A percentile compares a stretch with the other conserved stretches of the same genome.
Evolutionary conservation across 345 rosid species (phyloP).

Genomic region (Lumnitzera littorea): DNA sequence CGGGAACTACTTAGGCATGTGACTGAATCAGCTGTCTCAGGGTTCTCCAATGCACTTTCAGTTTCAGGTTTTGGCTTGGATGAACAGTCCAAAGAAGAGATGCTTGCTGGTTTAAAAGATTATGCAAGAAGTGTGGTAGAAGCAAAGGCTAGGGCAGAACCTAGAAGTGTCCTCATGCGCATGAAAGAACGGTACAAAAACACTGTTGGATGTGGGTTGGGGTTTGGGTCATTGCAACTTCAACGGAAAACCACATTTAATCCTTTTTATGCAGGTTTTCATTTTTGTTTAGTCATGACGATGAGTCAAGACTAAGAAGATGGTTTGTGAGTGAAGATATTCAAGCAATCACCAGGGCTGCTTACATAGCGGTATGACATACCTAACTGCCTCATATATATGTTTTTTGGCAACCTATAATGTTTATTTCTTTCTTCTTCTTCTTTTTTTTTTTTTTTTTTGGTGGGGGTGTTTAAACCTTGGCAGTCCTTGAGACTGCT

Average conservation of each 20-base stretch:
- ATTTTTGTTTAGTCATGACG: slow-evolving; percentile 77
- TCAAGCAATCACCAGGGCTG: slow-evolving; percentile 81
- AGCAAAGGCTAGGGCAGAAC: slow-evolving; percentile 83
- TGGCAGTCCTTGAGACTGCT: slow-evolving; percentile 82
- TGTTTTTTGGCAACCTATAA: not conserved
- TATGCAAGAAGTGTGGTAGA: slow-evolving; percentile 76
- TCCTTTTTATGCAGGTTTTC: slow-evolving; percentile 57
- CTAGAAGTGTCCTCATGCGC: slow-evolving; percentile 72
- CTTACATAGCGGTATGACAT: slow-evolving; percentile 72
- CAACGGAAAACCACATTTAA: too few relatives aligned
- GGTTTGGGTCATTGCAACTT: slow-evolving; percentile 7
- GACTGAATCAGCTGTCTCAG: slow-evolving; percentile 62
- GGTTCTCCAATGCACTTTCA: slow-evolving; percentile 51
- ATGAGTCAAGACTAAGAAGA: slow-evolving; percentile 95
- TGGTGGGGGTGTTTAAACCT: not conserved
- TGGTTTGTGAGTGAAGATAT: slow-evolving; percentile 99
- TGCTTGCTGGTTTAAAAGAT: slow-evolving; percentile 48
- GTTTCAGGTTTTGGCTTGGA: slow-evolving; percentile 67
- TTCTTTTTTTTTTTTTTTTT: too few relatives aligned
- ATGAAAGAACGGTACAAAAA: slow-evolving; percentile 81
- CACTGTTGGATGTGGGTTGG: too few relatives aligned
- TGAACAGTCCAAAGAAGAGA: slow-evolving; percentile 44
- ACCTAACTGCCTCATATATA: slow-evolving; percentile 1
- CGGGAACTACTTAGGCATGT: slow-evolving; percentile 61
- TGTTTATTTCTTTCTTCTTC: not conserved